Percentiles rank a stretch among this genome's conserved stretches.
phyloP scores from a whole-genome alignment of 176 grass and related monocot genomes.

The Thinopyrum elongatum region DNA sequence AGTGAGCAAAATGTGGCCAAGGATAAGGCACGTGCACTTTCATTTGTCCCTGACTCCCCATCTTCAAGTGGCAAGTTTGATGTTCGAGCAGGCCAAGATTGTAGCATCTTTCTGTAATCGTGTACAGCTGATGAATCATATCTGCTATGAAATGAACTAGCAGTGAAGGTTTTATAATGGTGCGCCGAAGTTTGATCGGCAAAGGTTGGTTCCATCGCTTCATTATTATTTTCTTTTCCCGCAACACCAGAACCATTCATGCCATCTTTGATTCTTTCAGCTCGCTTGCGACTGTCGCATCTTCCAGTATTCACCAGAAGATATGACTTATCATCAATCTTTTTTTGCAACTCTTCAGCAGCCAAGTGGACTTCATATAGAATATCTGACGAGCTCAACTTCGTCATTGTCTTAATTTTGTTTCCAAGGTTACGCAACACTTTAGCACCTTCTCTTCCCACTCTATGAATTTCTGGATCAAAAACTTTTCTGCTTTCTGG shows the following conservation, averaged over 20 bases:
- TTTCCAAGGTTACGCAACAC: constrained; percentile 64
- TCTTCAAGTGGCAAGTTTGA: constrained; percentile 45
- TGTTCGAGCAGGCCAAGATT: constrained; percentile 64
- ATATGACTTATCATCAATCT: constrained; percentile 84
- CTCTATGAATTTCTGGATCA: constrained; percentile 60
- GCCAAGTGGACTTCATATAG: constrained; percentile 62
- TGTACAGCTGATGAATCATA: constrained; percentile 53
- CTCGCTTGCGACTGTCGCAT: constrained; percentile 52
- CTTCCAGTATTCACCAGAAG: constrained; percentile 82
- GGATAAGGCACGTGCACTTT: constrained; percentile 90
- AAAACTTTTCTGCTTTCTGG: constrained; percentile 80
- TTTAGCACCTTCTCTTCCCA: constrained; percentile 72
- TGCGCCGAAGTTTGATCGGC: constrained; percentile 35
- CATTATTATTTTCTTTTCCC: constrained; percentile 33
- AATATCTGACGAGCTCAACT: constrained; percentile 54
- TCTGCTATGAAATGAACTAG: constrained; percentile 40
- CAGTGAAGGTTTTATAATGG: constrained; percentile 46
- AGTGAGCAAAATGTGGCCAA: constrained; percentile 84
- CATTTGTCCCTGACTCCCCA: constrained; percentile 65
- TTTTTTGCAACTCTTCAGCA: constrained; percentile 75
- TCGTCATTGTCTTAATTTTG: constrained; percentile 81
- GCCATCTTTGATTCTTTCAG: constrained; percentile 37
- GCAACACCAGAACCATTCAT: not conserved
- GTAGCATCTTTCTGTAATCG: constrained; percentile 20
- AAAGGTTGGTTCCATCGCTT: constrained; percentile 25